A percentile compares a stretch with the other conserved stretches of the same genome.
These are phyloP conservation scores for Exophiala sp. DNA, from an alignment of 2,329 filamentous ascomycete genomes.

Conservation along the genomic window DNA sequence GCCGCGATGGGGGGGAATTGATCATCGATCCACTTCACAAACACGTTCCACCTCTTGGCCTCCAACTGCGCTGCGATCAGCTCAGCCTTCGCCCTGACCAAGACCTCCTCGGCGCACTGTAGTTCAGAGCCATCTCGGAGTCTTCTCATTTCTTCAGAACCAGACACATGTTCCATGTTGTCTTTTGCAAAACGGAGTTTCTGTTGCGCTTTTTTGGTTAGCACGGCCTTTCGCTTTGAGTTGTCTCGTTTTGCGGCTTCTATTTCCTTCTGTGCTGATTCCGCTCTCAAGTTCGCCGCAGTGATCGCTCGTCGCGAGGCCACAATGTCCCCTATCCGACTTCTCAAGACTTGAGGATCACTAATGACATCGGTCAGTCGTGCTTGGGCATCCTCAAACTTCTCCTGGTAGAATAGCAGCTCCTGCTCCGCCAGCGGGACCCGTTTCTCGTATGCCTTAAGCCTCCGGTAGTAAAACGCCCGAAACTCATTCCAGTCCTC, in stretches of 20 bases:
- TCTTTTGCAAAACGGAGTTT: conserved; percentile 1
- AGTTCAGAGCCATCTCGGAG: conserved; percentile 3
- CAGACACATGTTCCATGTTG: background rate
- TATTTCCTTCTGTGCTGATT: conserved; percentile 1
- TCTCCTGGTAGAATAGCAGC: background rate
- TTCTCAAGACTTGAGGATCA: conserved; percentile 1
- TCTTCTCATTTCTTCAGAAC: conserved; percentile 5
- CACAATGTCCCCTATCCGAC: background rate
- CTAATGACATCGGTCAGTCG: conserved; percentile 5
- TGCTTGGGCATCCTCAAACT: background rate
- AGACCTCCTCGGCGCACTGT: background rate
- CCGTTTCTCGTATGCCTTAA: background rate
- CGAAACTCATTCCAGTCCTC: conserved; percentile 8
- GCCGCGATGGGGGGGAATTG: conserved; percentile 7
- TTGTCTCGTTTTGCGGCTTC: background rate
- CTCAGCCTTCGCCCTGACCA: background rate
- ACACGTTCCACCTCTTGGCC: conserved; percentile 1
- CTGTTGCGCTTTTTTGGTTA: background rate
- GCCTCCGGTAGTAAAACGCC: background rate
- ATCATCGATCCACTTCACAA: conserved; percentile 11
- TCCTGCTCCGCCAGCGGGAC: background rate
- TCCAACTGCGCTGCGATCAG: background rate
- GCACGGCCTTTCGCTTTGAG: background rate
- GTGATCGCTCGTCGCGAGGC: background rate
- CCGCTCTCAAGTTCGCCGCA: background rate